Evolutionary conservation across 139 green algal species (phyloP), one percentile per base, ranked within the genome.

Genomic region (Chlorella sp.): DNA sequence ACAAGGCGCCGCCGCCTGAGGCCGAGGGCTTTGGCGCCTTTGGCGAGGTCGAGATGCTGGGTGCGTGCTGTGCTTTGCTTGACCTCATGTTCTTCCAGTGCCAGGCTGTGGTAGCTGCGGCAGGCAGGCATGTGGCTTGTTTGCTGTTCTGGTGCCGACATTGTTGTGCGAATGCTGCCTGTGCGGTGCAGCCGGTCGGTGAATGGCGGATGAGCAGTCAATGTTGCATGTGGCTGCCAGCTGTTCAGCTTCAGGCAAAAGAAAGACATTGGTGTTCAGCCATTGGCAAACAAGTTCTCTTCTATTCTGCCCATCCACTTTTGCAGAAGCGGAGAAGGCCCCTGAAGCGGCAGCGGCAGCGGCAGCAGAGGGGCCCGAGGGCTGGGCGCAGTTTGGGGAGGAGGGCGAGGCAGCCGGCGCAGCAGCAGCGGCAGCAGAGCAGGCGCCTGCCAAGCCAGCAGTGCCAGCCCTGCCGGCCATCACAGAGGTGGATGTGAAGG

Each of bases 11-110:
- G 80, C 41, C 65, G 62, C 36, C 32, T 11, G 78, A 86, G 67
- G 78, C 39, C 11, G 63, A 81, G 38, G 83, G 83, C 72, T 83
- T 83, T 73, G 83, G 72, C 15, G 69, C 82, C 32, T 76, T 85
- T 76, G 76, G 74, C 20, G 85, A 89, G 5, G 57, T 83, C 20
- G 17, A 41, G 7, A 73, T 81, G 32, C 57, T 76, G 36, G 75
- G 75, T 82, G 75, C 23, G 56, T 64, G 9, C 13, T 5, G n/a
- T n/a, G n/a, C n/a, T 32, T 56, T 51, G 55, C 72, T 47, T 12
- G 16, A n/a, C 13, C 72, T 17, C n/a, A 28, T 65, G 44, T 23
- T n/a, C n/a, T n/a, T n/a, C n/a, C n/a, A 30, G 30, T 5, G 25
- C 44, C 44, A 21, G 26, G 65, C 65, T 72, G 65, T 12, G 7